Percentiles rank a stretch among this genome's conserved stretches.
Evolutionary conservation across 768 basidiomycete genomes (phyloP).

Genomic region (Harrya chromipes): DNA sequence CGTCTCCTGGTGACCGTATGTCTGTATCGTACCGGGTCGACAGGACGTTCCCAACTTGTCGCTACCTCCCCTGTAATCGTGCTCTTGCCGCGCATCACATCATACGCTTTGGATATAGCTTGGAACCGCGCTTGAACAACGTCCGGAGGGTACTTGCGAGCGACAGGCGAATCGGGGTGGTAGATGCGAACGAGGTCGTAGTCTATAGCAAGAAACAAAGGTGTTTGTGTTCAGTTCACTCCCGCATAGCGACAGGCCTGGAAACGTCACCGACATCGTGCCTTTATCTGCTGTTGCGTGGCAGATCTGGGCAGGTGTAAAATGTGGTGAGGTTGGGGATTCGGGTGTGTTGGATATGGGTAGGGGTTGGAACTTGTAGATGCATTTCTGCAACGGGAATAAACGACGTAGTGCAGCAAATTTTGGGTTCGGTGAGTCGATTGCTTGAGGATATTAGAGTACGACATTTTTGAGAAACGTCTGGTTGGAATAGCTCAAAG

Average conservation of each 20-base stretch:
- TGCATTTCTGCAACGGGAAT: constrained; percentile 13
- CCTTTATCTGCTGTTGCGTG: constrained; percentile 51
- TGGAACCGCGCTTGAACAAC: constrained; percentile 64
- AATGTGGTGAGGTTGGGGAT: constrained; percentile 61
- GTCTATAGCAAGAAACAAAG: constrained; percentile 39
- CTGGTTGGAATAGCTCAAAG: too few relatives aligned
- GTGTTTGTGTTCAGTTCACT: too few relatives aligned
- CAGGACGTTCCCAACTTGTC: constrained; percentile 13
- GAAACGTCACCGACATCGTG: constrained; percentile 45
- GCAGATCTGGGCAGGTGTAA: constrained; percentile 58
- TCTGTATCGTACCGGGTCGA: constrained; percentile 42
- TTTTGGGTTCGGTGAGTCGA: constrained; percentile 1
- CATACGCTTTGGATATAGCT: constrained; percentile 67
- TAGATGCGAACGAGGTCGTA: constrained; percentile 78
- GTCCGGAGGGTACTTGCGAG: constrained; percentile 41
- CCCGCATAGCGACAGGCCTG: neutral
- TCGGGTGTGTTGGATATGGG: constrained; percentile 48
- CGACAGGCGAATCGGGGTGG: constrained; percentile 65
- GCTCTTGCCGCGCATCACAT: constrained; percentile 51
- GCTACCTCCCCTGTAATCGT: constrained; percentile 17
- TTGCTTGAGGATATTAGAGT: constrained; percentile 2
- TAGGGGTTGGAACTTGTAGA: constrained; percentile 33
- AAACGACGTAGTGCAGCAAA: constrained; percentile 3
- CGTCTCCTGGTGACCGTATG: constrained; percentile 32
- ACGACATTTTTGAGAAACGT: constrained; percentile 3